phyloP scores from a whole-genome alignment of 805 yeast species.

The Saccharomyces paradoxus region DNA sequence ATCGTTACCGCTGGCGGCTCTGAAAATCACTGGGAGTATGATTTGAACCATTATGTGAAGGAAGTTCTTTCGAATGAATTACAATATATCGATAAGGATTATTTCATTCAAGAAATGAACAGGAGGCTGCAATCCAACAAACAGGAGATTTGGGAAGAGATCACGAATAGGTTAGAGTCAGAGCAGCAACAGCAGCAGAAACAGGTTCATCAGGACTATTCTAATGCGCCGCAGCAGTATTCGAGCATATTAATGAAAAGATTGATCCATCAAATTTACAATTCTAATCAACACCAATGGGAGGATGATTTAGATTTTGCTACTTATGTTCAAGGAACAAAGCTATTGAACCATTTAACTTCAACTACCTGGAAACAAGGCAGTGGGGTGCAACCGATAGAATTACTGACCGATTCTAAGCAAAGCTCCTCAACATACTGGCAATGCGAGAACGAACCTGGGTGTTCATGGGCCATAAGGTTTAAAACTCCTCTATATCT shows the following conservation, averaged over 20 bases:
- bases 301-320: constrained; percentile 32
- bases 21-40: constrained; percentile 14
- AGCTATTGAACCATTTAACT: constrained; percentile 31
- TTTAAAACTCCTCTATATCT: constrained; percentile 34
- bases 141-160: constrained; percentile 23
- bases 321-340: constrained; percentile 31
- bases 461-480: constrained; percentile 31
- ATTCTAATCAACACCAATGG: constrained; percentile 28
- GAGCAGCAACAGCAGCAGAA: constrained; percentile 1
- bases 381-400: constrained; percentile 22
- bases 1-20: neutral
- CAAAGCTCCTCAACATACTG: constrained; percentile 26
- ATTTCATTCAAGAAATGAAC: constrained; percentile 23
- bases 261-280: constrained; percentile 25
- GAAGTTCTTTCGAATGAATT: constrained; percentile 26
- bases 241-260: constrained; percentile 23
- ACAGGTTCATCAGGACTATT: neutral
- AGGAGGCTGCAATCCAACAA: constrained; percentile 20
- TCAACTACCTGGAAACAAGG: constrained; percentile 27
- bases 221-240: constrained; percentile 14
- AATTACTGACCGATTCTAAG: constrained; percentile 18
- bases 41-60: constrained; percentile 24
- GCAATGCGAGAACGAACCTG: constrained; percentile 23
- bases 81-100: constrained; percentile 24
- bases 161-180: constrained; percentile 9